Base-by-base conservation (phyloP, 768 basidiomycete genomes). In the Infundibulicybe gibba region DNA sequence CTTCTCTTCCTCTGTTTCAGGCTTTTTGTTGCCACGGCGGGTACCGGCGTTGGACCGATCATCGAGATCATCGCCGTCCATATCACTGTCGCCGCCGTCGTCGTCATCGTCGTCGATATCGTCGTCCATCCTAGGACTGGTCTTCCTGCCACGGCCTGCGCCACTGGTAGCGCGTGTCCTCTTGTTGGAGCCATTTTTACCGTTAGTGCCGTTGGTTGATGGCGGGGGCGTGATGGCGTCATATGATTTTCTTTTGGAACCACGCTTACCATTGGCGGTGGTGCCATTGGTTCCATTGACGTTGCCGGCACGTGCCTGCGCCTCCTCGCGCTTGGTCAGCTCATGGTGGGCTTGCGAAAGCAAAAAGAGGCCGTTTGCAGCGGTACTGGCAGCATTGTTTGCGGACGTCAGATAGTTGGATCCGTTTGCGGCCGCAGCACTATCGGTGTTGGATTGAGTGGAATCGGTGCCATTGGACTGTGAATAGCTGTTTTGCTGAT, bases 1-100 rank as follows among this genome's bases (percentile, higher is more conserved):
- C 68, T 99, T 99, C 62, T 98, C 97, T 65, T 98, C 97, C 64
- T 99, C 97, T 0, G 95, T 97, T 74, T 97, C 93, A 17, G 87
- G 89, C 60, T 87, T 92, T 66, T 89, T 93, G 14, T 59, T 52
- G 25, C 25, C 25, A 25, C 53, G 54, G 34, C 69, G 54, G 30
- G 60, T 54, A 14, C 54, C 56, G 20, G 54, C 49, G 33, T 49
- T 47, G 42, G 45, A 54, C 2, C 49, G 40, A 14, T 53, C 44
- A 32, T 40, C 47, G 16, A 53, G 46, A 11, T 61, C 61, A 11
- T 45, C 48, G 2, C 58, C 54, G 11, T 61, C 40, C 15, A 48
- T 45, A 2, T 45, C 54, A 2, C 47, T 45, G 2, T 62, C 66
- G 14, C 68, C 65, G 0, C 58, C 62, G 8, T 66, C 68, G 11